These are phyloP conservation scores for Debaryomyces singareniensis DNA, from an alignment of 1,139 yeast genomes.

Conservation along the genomic window DNA sequence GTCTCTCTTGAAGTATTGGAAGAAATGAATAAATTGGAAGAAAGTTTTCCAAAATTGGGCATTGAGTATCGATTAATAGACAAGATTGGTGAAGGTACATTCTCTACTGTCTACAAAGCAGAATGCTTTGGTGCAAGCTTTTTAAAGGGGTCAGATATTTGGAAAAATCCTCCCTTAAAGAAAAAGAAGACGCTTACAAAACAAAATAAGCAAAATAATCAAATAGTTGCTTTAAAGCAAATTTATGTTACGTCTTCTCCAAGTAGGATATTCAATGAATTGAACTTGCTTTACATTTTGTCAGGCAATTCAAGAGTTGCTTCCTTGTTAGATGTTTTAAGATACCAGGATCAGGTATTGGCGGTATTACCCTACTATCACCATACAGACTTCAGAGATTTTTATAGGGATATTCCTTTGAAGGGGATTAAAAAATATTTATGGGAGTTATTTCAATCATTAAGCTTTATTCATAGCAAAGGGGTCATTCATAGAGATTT, in stretches of 20 bases:
- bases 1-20: conserved; percentile 48
- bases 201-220: conserved; percentile 25
- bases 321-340: conserved; percentile 79
- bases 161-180: conserved; percentile 44
- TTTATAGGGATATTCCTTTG: conserved; percentile 72
- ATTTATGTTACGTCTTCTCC: conserved; percentile 96
- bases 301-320: conserved; percentile 73
- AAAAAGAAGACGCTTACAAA: conserved; percentile 10
- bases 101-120: conserved; percentile 86
- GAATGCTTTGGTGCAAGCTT: conserved; percentile 52
- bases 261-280: conserved; percentile 79
- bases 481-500: conserved; percentile 84
- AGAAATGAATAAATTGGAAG: conserved; percentile 61
- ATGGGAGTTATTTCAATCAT: conserved; percentile 70
- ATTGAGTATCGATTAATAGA: conserved; percentile 62
- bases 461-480: conserved; percentile 68
- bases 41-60: conserved; percentile 57
- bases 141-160: conserved; percentile 32
- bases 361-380: conserved; percentile 90
- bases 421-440: conserved; percentile 77
- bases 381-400: conserved; percentile 86
- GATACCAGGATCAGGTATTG: conserved; percentile 85
- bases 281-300: conserved; percentile 64
- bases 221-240: conserved; percentile 83
- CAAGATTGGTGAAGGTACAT: conserved; percentile 94